Evolutionary conservation across 2,329 filamentous ascomycete genomes (phyloP), one percentile per base, ranked within the genome.

Genomic region (Annulohypoxylon truncatum): DNA sequence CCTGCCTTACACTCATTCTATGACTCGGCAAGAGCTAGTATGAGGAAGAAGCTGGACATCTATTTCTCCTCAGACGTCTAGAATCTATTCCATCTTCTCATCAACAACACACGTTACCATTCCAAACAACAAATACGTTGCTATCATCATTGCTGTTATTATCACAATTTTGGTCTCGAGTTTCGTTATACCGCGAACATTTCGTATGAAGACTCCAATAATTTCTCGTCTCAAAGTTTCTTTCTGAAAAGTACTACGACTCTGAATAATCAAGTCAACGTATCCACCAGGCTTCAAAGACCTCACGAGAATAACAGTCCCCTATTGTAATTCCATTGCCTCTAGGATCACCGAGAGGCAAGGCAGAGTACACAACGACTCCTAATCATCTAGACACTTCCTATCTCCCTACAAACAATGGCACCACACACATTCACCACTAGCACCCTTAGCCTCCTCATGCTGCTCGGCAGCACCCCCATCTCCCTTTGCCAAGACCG

Each of bases 131-230:
- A 10, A 55, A 61, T 38, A 8, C 18, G 44, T 40, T 61, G 22
- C 42, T 31, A 64, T 59, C 24, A 64, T 51, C 44, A 56, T 52
- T 31, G 28, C 44, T 65, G 35, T 24, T 57, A 48, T 33, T 53
- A 44, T 15, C 33, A 50, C 26, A n/a, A 58, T 61, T 54, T 62
- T 51, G 58, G 31, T 58, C 46, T 12, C 58, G 15, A 55, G 47
- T 31, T 58, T 61, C 42, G 46, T 56, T 38, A 53, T 61, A 58
- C 29, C 7, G 8, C 9, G 24, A 57, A 13, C 38, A 66, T 66
- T 66, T 51, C 63, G 35, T 62, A 61, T 29, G 9, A 62, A 31
- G 40, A 57, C 33, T 42, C 28, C n/a, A 42, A 38, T 22, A 35
- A 13, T 60, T 24, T 2, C 31, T 46, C 15, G 18, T 31, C 26